Evolutionary conservation across 2,329 filamentous ascomycete genomes (phyloP), one percentile per base, ranked within the genome.

Genomic region (Stagonosporopsis rhizophila): DNA sequence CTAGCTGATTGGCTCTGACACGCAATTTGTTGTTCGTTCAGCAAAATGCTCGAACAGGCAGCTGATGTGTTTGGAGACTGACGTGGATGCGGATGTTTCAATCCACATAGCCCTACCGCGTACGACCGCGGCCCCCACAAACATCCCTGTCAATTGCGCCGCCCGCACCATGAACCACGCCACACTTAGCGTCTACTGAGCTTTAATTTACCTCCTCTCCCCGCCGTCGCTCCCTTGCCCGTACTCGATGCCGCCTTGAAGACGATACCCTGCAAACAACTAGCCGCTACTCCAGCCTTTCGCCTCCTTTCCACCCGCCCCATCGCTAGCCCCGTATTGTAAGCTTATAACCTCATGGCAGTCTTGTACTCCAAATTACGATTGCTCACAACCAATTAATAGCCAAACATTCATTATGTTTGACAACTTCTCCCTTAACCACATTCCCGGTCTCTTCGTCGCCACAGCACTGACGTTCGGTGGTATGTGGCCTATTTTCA

Each of bases 401-500:
- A 22, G 8, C 37, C 32, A 35, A 39, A 22, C 7, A 39, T 12
- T 23, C 37, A 23, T 39, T 19, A 39, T 39, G 37, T 39, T 39
- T 19, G 12, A 39, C 37, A 39, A 22, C 37, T 39, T 39, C 37
- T 39, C 37, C 19, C 20, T 23, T 12, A 39, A 39, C 20, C 71
- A 74, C 42, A 63, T 68, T 35, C 68, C 68, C 1, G 59, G 64
- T 7, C 42, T 72, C 12, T 67, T 72, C 2, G 55, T 75, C 17
- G 74, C 69, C 19, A 72, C 68, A 19, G 58, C 67, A 8, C 67
- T 68, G 17, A 73, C 70, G 2, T 61, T 77, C 42, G 73, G 73
- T 20, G 72, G 73, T 12, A 57, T 75, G 30, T 64, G 75, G 6
- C 75, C 75, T 14, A 60, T 77, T 32, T 72, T 65, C 60, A 69